Evolutionary conservation across 768 basidiomycete species (phyloP).

Genomic region (Psilocybe tampanensis): DNA sequence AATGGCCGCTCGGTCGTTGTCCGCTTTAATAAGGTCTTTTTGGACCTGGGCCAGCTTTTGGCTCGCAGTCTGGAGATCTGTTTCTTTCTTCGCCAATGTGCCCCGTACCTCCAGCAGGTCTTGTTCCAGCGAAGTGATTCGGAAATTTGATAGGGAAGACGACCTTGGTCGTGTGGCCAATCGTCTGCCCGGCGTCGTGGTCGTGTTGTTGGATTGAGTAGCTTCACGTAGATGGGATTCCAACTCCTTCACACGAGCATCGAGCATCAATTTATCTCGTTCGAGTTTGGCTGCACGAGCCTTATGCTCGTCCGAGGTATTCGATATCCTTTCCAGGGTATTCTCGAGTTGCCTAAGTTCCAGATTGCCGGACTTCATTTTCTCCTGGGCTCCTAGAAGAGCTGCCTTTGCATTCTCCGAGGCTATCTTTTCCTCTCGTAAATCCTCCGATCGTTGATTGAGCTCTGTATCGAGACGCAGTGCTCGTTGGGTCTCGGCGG

Average conservation of each 20-base stretch:
- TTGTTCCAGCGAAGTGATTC: slow-evolving; percentile 52
- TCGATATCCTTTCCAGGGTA: slow-evolving; percentile 55
- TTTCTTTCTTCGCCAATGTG: slow-evolving; percentile 45
- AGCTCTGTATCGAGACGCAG: slow-evolving; percentile 56
- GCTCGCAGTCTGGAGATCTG: slow-evolving; percentile 40
- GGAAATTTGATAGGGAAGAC: slow-evolving; percentile 58
- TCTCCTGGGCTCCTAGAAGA: slow-evolving; percentile 49
- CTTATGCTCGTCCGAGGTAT: slow-evolving; percentile 49
- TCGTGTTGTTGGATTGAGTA: slow-evolving; percentile 32
- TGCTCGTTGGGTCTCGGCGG: slow-evolving; percentile 56
- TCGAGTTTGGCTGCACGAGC: slow-evolving; percentile 48
- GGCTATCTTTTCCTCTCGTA: slow-evolving; percentile 54
- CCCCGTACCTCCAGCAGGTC: slow-evolving; percentile 53
- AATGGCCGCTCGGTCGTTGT: slow-evolving; percentile 61
- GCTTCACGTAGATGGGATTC: slow-evolving; percentile 44
- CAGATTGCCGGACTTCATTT: slow-evolving; percentile 50
- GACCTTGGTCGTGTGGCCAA: slow-evolving; percentile 51
- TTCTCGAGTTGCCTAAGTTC: slow-evolving; percentile 57
- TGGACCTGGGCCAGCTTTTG: slow-evolving; percentile 54
- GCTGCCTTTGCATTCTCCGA: slow-evolving; percentile 55
- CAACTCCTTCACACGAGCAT: slow-evolving; percentile 60
- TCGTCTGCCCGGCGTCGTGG: slow-evolving; percentile 33
- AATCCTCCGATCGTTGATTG: slow-evolving; percentile 51
- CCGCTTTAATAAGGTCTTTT: slow-evolving; percentile 47
- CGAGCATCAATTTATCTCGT: slow-evolving; percentile 58